These are phyloP conservation scores for Fusarium equiseti DNA, from an alignment of 2,329 filamentous ascomycete species.

Conservation along the genomic window DNA sequence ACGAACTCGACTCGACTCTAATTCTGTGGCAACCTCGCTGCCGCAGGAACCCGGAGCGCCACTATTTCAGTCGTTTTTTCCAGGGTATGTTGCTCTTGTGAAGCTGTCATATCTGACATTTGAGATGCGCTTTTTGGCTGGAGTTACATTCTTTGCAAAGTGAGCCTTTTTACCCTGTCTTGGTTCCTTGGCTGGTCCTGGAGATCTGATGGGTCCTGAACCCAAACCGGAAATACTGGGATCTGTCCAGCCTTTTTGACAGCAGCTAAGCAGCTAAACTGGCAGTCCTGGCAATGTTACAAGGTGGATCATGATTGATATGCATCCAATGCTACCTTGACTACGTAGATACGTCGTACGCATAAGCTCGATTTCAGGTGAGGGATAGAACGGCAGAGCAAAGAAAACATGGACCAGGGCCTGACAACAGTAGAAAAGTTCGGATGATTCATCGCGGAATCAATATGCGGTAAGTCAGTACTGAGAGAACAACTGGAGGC, in stretches of 20 bases:
- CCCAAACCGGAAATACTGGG: neutral
- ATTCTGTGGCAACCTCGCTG: conserved; percentile 24
- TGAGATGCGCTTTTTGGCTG: neutral
- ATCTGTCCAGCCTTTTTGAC: neutral
- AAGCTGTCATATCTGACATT: neutral
- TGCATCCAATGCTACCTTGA: neutral
- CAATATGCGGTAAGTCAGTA: neutral
- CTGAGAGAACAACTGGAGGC: neutral
- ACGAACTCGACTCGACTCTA: conserved; percentile 16
- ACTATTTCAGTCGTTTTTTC: conserved; percentile 4
- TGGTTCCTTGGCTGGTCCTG: neutral
- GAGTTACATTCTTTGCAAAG: neutral
- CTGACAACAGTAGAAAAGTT: neutral
- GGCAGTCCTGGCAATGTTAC: conserved; percentile 1
- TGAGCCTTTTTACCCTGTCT: neutral
- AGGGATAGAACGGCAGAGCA: conserved; percentile 1
- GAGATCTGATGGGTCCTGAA: neutral
- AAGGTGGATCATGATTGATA: conserved; percentile 1
- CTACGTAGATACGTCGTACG: neutral
- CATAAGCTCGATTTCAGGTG: conserved; percentile 9
- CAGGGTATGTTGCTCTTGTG: neutral
- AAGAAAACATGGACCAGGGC: neutral
- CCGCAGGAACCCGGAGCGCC: conserved; percentile 41
- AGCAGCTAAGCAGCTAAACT: neutral
- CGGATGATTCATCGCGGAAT: neutral